Evolutionary conservation across 495 filamentous ascomycete genomes (phyloP).

Genomic region (Lepidopterella palustris): DNA sequence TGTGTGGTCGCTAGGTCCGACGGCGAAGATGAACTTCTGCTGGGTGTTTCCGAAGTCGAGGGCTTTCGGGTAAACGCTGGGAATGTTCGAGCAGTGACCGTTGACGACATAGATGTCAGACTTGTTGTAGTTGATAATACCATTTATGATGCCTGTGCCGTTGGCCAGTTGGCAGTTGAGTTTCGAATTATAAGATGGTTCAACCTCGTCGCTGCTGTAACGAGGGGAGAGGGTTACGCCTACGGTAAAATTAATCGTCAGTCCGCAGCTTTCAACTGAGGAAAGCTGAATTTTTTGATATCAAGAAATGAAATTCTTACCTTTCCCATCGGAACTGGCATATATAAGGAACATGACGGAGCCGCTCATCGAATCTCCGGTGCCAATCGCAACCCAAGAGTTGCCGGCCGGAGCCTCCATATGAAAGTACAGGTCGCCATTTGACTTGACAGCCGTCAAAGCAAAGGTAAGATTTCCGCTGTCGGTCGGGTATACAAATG

Average conservation of each 20-base stretch:
- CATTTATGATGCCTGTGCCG: constrained; percentile 18
- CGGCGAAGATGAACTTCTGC: constrained; percentile 52
- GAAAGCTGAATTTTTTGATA: not conserved
- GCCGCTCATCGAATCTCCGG: constrained; percentile 47
- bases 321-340: constrained; percentile 37
- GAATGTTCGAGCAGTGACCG: constrained; percentile 45
- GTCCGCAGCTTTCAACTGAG: not conserved
- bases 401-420: constrained; percentile 40
- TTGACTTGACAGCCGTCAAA: constrained; percentile 40
- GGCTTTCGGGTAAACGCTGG: constrained; percentile 34
- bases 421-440: constrained; percentile 44
- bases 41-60: constrained; percentile 29
- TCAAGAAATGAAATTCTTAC: constrained; percentile 10
- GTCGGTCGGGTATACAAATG: constrained; percentile 15
- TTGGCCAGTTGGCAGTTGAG: constrained; percentile 38
- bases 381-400: constrained; percentile 47
- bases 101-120: constrained; percentile 41
- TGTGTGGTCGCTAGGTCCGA: constrained; percentile 40
- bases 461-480: constrained; percentile 42
- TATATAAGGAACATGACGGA: constrained; percentile 50
- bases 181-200: constrained; percentile 42
- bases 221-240: constrained; percentile 49
- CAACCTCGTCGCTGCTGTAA: constrained; percentile 39
- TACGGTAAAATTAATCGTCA: constrained; percentile 7
- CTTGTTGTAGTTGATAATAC: constrained; percentile 40